phyloP scores from a whole-genome alignment of 106 monocot species.

The Platanthera zijinensis region DNA sequence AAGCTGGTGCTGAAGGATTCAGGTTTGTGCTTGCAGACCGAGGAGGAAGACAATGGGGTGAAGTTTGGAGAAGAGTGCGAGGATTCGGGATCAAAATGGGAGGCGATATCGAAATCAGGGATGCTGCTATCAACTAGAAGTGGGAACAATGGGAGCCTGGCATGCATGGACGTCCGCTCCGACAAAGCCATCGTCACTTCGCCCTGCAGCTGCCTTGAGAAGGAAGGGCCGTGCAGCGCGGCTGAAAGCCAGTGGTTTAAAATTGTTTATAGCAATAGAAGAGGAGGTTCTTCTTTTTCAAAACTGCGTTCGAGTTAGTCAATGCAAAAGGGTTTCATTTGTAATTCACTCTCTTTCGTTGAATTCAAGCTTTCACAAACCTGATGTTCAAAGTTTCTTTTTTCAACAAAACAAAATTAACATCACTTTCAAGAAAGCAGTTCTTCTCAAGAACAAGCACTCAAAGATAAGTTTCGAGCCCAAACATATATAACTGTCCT shows the following conservation, averaged over 20 bases:
- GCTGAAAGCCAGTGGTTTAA: slow-evolving; percentile 87
- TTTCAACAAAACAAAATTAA: no score
- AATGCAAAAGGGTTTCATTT: neutral
- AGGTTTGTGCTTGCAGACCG: slow-evolving; percentile 32
- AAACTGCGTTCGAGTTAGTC: neutral
- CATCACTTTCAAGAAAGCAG: no score
- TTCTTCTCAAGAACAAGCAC: no score
- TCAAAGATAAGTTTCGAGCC: no score
- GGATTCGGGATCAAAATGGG: slow-evolving; percentile 36
- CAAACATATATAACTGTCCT: no score
- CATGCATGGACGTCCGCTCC: slow-evolving; percentile 47
- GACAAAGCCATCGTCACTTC: slow-evolving; percentile 37
- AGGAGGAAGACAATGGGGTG: slow-evolving; percentile 23
- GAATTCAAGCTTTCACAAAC: no score
- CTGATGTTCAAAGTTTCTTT: no score
- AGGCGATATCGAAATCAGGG: slow-evolving; percentile 51
- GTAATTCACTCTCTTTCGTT: no score
- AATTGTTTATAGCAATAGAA: slow-evolving; percentile 45
- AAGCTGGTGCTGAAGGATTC: slow-evolving; percentile 28
- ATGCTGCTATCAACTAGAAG: slow-evolving; percentile 54
- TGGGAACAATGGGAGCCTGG: slow-evolving; percentile 9
- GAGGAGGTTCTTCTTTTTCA: neutral
- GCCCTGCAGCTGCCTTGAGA: slow-evolving; percentile 52
- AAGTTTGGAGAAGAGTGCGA: slow-evolving; percentile 29
- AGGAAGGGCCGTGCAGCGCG: slow-evolving; percentile 30